Evolutionary conservation across 495 filamentous ascomycete genomes (phyloP).

Genomic region (Trichodelitschia bisporula): DNA sequence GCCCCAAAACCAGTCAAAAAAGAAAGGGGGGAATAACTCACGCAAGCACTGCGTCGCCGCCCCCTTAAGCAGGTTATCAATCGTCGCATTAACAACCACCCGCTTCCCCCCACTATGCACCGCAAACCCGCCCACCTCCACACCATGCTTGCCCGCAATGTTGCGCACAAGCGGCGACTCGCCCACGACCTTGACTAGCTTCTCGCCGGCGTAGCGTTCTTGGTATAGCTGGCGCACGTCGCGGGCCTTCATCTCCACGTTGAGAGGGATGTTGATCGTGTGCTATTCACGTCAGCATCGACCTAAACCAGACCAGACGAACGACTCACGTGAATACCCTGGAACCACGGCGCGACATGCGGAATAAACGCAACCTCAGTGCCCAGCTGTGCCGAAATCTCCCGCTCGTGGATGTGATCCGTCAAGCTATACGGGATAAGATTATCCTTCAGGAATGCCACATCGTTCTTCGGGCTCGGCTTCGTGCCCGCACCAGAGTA

Average conservation of each 20-base stretch:
- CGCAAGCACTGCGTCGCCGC: slow-evolving; percentile 88
- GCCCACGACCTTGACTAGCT: slow-evolving; percentile 74
- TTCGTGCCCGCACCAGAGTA: slow-evolving; percentile 96
- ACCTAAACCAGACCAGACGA: slow-evolving; percentile 8
- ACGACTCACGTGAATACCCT: slow-evolving; percentile 43
- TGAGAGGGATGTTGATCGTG: slow-evolving; percentile 72
- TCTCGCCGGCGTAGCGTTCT: slow-evolving; percentile 86
- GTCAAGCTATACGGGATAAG: slow-evolving; percentile 83
- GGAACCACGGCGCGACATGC: slow-evolving; percentile 94
- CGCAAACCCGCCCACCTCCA: slow-evolving; percentile 87
- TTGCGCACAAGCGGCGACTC: slow-evolving; percentile 71
- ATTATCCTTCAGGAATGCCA: slow-evolving; percentile 67
- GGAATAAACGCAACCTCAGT: slow-evolving; percentile 67
- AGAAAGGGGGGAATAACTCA: slow-evolving; percentile 26
- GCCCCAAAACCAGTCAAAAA: neutral
- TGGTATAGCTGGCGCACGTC: slow-evolving; percentile 91
- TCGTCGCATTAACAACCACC: slow-evolving; percentile 88
- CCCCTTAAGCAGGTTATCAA: slow-evolving; percentile 92
- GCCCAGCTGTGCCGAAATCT: slow-evolving; percentile 63
- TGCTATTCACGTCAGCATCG: slow-evolving; percentile 20
- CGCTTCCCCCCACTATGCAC: slow-evolving; percentile 73
- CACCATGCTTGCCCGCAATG: slow-evolving; percentile 74
- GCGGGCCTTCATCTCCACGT: slow-evolving; percentile 58
- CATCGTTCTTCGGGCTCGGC: slow-evolving; percentile 86
- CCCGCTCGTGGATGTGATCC: slow-evolving; percentile 88